Base-by-base conservation (phyloP, 1,284 basidiomycete species). In the Microstroma glucosiphilum region DNA sequence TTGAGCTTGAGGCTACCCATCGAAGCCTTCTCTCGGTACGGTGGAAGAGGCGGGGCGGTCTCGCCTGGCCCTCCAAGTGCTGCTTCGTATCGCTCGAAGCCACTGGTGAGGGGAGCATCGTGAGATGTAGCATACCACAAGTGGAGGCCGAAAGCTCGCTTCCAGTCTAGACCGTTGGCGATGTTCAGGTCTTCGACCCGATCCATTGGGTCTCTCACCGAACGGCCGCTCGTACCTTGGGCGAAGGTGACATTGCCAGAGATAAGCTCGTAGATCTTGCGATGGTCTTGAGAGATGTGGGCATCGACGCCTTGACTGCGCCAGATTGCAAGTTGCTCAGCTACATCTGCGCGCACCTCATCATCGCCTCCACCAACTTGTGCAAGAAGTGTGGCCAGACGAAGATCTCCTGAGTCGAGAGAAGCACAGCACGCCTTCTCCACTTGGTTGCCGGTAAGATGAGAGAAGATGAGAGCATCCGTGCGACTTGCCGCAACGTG, bases 141-240 rank as follows among this genome's bases (percentile, higher is more conserved):
- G 69, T 89, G 88, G 55, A 96, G 81, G 1, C 92, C 96, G 72
- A 98, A 90, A 0, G 89, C 88, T 15, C 92, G 87, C 80, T 94
- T 94, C 96, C 96, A 98, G 79, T 96, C 93, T 58, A 97, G 81
- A 0, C 86, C 89, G 59, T 86, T 83, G n/a, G 87, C 84, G n/a
- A 96, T 83, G 59, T 86, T 82, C 21, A 91, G 80, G 61, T 90
- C 87, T 1, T 83, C 79, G 71, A 85, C 85, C 25, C 83, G 82
- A 69, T 88, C 88, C 40, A 64, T 83, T 81, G 64, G 82, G 80
- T 69, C 87, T 82, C 77, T 82, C 15, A 76, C 76, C 80, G 62
- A 83, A 7, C 66, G 54, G 13, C 25, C 26, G 11, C 60, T 61
- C 23, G 68, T 65, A 1, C 88, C 89, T 58, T 85, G 82, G 13